Evolutionary conservation across 371 early-diverging fungal genomes (phyloP).

Genomic region (Mucor mucedo): DNA sequence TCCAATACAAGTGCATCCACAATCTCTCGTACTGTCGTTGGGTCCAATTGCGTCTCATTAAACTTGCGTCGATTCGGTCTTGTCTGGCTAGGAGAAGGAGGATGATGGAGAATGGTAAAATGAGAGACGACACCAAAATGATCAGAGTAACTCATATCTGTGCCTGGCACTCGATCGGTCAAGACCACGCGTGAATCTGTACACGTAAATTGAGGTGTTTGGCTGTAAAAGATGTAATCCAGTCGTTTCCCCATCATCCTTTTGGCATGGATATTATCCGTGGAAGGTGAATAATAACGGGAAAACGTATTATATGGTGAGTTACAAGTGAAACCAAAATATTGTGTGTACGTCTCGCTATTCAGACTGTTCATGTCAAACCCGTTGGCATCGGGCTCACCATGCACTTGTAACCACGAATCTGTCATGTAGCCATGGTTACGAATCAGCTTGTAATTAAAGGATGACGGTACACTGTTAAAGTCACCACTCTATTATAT

Average conservation of each 20-base stretch:
- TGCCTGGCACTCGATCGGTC: slow-evolving; percentile 34
- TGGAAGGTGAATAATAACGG: slow-evolving; percentile 14
- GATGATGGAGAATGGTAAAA: slow-evolving; percentile 9
- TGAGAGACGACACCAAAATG: slow-evolving; percentile 52
- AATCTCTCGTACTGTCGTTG: neutral
- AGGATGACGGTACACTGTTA: slow-evolving; percentile 48
- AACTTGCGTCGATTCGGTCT: neutral
- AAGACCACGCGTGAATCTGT: slow-evolving; percentile 39
- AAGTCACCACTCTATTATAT: slow-evolving; percentile 49
- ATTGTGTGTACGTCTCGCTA: slow-evolving; percentile 12
- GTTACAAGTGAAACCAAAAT: slow-evolving; percentile 54
- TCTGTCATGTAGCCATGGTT: slow-evolving; percentile 51
- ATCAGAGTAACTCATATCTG: slow-evolving; percentile 48
- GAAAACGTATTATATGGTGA: slow-evolving; percentile 57
- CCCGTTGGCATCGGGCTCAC: slow-evolving; percentile 23
- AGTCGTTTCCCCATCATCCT: slow-evolving; percentile 43
- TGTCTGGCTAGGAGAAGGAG: neutral
- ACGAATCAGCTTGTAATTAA: slow-evolving; percentile 40
- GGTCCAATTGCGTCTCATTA: slow-evolving; percentile 2
- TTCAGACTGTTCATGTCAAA: slow-evolving; percentile 13
- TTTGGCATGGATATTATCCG: slow-evolving; percentile 6
- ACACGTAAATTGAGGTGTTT: slow-evolving; percentile 38
- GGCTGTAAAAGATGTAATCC: slow-evolving; percentile 56
- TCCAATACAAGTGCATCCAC: slow-evolving; percentile 4
- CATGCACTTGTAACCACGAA: slow-evolving; percentile 47